These are phyloP conservation scores for Blepharisma undulans DNA, from an alignment of 169 alveolate species.

Conservation along the genomic window DNA sequence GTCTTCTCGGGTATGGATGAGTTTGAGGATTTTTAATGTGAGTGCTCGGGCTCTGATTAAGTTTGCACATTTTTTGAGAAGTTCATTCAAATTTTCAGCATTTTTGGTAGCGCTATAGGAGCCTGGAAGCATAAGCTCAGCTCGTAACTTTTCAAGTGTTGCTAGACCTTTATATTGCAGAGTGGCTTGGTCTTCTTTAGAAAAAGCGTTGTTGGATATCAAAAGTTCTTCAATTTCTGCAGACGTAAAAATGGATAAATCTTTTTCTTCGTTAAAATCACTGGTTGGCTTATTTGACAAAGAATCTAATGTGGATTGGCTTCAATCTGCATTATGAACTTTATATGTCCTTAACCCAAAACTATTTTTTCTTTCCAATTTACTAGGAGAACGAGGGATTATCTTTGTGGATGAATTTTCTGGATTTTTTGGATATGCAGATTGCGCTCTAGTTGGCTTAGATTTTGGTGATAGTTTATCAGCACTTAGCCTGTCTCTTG, in stretches of 20 bases:
- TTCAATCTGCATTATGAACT: background rate
- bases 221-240: background rate
- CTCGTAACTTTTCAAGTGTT: background rate
- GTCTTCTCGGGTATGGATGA: constrained; percentile 2
- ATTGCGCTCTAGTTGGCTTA: background rate
- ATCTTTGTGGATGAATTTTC: background rate
- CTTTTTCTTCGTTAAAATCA: background rate
- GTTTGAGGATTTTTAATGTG: background rate
- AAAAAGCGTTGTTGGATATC: background rate
- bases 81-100: background rate
- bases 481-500: background rate
- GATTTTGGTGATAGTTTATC: background rate
- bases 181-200: background rate
- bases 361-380: background rate
- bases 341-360: background rate
- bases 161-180: background rate
- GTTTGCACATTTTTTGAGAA: background rate
- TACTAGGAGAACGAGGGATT: background rate
- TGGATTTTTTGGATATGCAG: background rate
- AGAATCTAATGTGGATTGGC: background rate
- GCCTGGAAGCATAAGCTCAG: background rate
- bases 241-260: background rate
- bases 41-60: background rate
- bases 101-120: background rate
- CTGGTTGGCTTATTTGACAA: background rate